Evolutionary conservation across 1,284 basidiomycete genomes (phyloP).

Genomic region (Exobasidium rhododendri): DNA sequence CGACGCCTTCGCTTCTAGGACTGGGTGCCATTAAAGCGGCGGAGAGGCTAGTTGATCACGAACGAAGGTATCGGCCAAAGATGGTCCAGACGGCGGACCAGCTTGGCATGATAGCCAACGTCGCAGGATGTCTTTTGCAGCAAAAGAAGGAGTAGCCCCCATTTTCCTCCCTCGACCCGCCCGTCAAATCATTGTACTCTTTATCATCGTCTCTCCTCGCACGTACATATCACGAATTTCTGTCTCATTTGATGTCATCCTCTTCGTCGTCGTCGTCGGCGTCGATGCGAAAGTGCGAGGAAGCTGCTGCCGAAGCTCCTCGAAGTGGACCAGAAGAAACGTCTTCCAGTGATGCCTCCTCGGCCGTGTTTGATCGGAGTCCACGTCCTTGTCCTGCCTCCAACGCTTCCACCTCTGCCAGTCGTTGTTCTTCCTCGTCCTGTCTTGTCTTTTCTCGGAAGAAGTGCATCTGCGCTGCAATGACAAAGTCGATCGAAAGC

Average conservation of each 20-base stretch:
- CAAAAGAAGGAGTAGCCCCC: neutral
- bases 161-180: no score
- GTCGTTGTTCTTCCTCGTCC: conserved; percentile 29
- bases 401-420: conserved; percentile 13
- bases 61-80: conserved; percentile 31
- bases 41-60: conserved; percentile 26
- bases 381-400: conserved; percentile 5
- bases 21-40: neutral
- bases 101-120: conserved; percentile 18
- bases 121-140: neutral
- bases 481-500: conserved; percentile 52
- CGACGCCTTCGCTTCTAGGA: neutral
- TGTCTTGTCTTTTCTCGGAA: conserved; percentile 46
- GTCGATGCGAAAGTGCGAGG: conserved; percentile 18
- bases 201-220: neutral
- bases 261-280: conserved; percentile 32
- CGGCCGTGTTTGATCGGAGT: neutral
- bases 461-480: conserved; percentile 46
- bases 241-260: neutral
- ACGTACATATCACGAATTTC: neutral
- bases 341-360: neutral
- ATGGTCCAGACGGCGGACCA: conserved; percentile 45
- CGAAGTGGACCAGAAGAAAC: neutral
- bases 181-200: neutral
- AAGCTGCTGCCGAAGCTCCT: neutral